These are phyloP conservation scores for Volvox reticuliferus DNA, from an alignment of 139 green algal species.

Conservation along the genomic window DNA sequence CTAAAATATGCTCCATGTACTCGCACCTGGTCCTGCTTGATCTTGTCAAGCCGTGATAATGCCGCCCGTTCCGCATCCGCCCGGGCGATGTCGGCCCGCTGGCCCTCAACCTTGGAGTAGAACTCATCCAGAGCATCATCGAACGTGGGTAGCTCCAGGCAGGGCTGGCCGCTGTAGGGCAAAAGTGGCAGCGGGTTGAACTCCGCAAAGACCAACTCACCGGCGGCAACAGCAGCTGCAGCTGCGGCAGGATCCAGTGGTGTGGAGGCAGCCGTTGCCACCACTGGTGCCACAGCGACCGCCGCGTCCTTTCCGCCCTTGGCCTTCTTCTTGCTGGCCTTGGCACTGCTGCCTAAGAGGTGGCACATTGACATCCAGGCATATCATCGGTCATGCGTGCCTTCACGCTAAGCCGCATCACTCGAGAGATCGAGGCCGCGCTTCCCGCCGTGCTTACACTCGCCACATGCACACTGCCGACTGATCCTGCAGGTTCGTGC, in stretches of 20 bases:
- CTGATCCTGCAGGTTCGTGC: too few species aligned
- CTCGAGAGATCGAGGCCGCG: too few species aligned
- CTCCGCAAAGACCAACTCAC: conserved; percentile 75
- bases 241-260: background rate
- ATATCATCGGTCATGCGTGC: too few species aligned
- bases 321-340: background rate
- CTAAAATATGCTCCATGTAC: too few species aligned
- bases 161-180: conserved; percentile 64
- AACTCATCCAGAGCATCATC: conserved; percentile 94
- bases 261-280: background rate
- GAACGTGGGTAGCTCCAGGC: conserved; percentile 83
- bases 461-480: too few species aligned
- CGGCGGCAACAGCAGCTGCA: background rate
- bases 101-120: conserved; percentile 87
- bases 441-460: too few species aligned
- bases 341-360: conserved; percentile 34
- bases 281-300: background rate
- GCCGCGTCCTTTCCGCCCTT: conserved; percentile 1
- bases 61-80: conserved; percentile 73
- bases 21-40: conserved; percentile 81
- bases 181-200: conserved; percentile 86
- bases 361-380: too few species aligned
- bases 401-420: too few species aligned
- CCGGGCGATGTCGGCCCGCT: conserved; percentile 71
- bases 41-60: conserved; percentile 84